Base-by-base conservation (phyloP, 495 filamentous ascomycete species). In the Hypoxylon rickii region DNA sequence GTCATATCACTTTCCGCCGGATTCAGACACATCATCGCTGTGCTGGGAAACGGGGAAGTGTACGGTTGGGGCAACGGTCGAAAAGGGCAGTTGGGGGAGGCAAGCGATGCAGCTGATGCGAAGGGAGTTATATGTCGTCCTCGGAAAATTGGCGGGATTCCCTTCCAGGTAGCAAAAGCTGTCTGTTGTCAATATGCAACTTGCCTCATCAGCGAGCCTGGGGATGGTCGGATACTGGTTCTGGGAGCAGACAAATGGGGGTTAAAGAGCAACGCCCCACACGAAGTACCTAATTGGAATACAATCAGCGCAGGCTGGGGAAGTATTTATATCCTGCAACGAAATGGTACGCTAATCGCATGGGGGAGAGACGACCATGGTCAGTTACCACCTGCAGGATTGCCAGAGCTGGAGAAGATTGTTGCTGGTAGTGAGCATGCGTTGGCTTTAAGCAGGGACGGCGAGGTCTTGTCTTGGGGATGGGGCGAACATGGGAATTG, bases 401-500 rank as follows among this genome's bases (percentile, higher is more conserved):
- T 92, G 21, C 80, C 81, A 3, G 32, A 47, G 2, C 60, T 86
- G 18, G 64, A 72, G 13, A 65, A 75, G 13, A 73, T 97, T 11
- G 89, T 89, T 12, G 85, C 85, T 36, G 94, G 94, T 0, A 96
- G 92, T 65, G 93, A 97, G 72, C 94, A 98, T 73, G 83, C 77
- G 10, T 58, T 97, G 56, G 89, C 83, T 7, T 62, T 91, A 21
- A 80, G 85, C 2, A 73, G 70, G n/a, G 75, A 79, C 41, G 81
- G 83, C 1, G 72, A 78, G 12, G 73, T 96, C 10, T 68, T 90
- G 32, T 80, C 86, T 2, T 97, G 92, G 89, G 94, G 94, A 12
- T 98, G 94, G 93, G 92, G 91, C 1, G 90, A 96, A 74, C 94
- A 98, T 79, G 94, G 94, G 8, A 97, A 97, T 71, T 97, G 94